phyloP scores from a whole-genome alignment of 768 basidiomycete genomes.

The Imleria badia region DNA sequence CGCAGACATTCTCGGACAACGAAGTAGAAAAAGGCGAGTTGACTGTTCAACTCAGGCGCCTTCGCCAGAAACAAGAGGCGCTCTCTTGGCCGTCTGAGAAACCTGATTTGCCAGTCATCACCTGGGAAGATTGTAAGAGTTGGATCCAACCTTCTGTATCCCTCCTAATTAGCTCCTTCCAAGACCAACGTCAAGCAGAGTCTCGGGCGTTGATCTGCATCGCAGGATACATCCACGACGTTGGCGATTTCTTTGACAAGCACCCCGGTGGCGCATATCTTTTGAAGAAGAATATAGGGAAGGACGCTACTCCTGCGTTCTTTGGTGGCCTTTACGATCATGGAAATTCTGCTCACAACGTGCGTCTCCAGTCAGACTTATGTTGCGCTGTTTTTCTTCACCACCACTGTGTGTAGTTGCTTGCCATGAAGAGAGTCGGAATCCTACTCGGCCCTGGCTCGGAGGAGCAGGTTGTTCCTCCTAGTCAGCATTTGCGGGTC shows the following conservation, averaged over 20 bases:
- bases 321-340: conserved; percentile 88
- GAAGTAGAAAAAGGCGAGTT: conserved; percentile 81
- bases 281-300: conserved; percentile 79
- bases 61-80: conserved; percentile 69
- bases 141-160: too few species aligned
- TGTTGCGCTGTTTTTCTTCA: not conserved
- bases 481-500: conserved; percentile 8
- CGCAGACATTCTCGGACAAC: conserved; percentile 46
- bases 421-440: conserved; percentile 12
- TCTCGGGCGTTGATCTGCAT: conserved; percentile 85
- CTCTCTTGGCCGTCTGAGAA: conserved; percentile 74
- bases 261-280: conserved; percentile 87
- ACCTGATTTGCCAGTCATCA: conserved; percentile 77
- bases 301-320: conserved; percentile 88
- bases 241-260: conserved; percentile 74
- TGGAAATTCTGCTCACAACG: conserved; percentile 80
- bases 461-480: conserved; percentile 4
- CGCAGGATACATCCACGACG: conserved; percentile 89
- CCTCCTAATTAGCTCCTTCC: conserved; percentile 5
- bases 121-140: conserved; percentile 75
- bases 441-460: conserved; percentile 3
- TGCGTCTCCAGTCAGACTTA: conserved; percentile 34
- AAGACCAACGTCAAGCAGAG: conserved; percentile 74
- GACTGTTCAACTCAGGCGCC: conserved; percentile 86
- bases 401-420: not conserved